Evolutionary conservation across 2,329 filamentous ascomycete species (phyloP), one percentile per base, ranked within the genome.

Genomic region (Cladorrhinum sp.): DNA sequence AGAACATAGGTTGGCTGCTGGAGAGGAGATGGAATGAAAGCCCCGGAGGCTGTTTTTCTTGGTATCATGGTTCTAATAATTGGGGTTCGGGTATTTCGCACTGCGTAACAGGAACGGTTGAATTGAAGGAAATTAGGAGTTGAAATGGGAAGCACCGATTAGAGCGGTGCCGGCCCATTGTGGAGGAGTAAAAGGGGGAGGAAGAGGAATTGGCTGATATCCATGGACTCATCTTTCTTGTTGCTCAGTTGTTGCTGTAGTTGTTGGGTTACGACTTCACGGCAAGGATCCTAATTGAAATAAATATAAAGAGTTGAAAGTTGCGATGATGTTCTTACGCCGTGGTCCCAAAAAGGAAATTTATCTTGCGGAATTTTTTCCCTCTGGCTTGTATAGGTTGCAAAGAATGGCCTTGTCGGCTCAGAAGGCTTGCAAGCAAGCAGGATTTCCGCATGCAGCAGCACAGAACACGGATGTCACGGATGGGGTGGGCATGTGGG

Each of bases 251-350:
- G 66, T 66, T 60, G 63, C 65, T 61, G 65, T 66, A 62, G 60
- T 67, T 66, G 68, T 64, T 67, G 68, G 68, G 62, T 71, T 65
- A 74, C 68, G 73, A 73, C 66, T 70, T 72, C 65, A 73, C 61
- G 72, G 73, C 71, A 72, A 45, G 68, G 71, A 69, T 69, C 66
- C 68, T 73, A 73, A 73, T 74, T 56, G 68, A 65, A 68, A 58
- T 45, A 45, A 18, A 45, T 16, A 18, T 45, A 22, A 45, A 45
- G 41, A 45, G 41, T 45, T 45, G 41, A 45, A 45, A 45, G n/a
- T 45, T 45, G 41, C 8, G 16, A 18, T 18, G n/a, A 3, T 45
- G 16, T 18, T 4, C 18, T 45, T 32, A 32, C 13, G 7, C 29
- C 6, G 13, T 32, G 29, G 13, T 32, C 7, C 6, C 13, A 13